These are phyloP conservation scores for Thermothelomyces thermophilus DNA, from an alignment of 2,329 filamentous ascomycete species.

Conservation along the genomic window DNA sequence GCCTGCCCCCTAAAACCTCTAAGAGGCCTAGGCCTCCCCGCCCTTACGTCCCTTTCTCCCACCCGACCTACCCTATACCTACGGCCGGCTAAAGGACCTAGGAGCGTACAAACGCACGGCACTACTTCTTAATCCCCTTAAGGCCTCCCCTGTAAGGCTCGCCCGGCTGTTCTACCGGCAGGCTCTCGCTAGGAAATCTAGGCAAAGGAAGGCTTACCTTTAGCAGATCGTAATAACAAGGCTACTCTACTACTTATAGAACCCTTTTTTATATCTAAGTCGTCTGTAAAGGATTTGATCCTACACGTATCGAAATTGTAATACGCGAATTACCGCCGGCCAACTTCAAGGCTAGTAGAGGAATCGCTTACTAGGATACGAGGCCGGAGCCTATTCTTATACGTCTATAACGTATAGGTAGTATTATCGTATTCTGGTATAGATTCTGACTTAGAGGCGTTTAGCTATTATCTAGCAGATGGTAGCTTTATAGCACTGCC, in stretches of 20 bases:
- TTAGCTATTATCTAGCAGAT: conserved; percentile 9
- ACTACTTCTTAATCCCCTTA: too few relatives aligned
- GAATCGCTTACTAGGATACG: conserved; percentile 11
- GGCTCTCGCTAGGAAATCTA: conserved; percentile 5
- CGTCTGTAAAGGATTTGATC: conserved; percentile 39
- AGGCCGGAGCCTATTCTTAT: conserved; percentile 10
- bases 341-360: conserved; percentile 7
- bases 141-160: conserved; percentile 5
- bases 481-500: conserved; percentile 6
- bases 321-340: conserved; percentile 11
- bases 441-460: conserved; percentile 8
- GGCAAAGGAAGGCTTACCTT: conserved; percentile 29
- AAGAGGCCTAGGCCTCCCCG: neutral
- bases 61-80: neutral
- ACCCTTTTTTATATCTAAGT: conserved; percentile 34
- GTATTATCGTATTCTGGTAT: conserved; percentile 9
- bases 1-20: neutral
- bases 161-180: neutral
- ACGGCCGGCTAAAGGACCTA: too few relatives aligned
- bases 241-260: conserved; percentile 39
- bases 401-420: conserved; percentile 8
- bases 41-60: neutral
- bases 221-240: conserved; percentile 37
- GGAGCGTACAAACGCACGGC: too few relatives aligned
- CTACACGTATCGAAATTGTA: conserved; percentile 16